Evolutionary conservation across 768 basidiomycete genomes (phyloP), one percentile per base, ranked within the genome.

Genomic region (Mycena metata): DNA sequence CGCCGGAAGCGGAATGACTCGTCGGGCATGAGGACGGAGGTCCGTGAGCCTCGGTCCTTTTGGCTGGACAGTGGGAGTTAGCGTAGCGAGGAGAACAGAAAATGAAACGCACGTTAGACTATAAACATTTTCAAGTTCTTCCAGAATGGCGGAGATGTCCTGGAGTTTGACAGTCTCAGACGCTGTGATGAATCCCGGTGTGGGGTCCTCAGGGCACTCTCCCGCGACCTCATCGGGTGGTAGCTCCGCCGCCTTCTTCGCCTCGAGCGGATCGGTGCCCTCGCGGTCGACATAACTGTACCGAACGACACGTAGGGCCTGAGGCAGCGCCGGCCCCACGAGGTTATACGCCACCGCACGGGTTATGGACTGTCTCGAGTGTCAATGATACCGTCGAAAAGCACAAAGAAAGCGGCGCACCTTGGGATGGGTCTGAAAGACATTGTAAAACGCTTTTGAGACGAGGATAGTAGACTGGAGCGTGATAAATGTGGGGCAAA

Each of bases 241-340:
- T 12, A 36, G 12, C 12, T 36, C 36, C 12, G 36, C 12, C 36
- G 36, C 36, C 36, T 36, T 36, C 36, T 36, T 23, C 26, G 54
- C 54, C 6, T 56, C 42, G 21, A 46, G 11, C 8, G 13, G 8
- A 23, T 19, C 41, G 21, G 43, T 46, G 39, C n/a, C 54, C 17
- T 26, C 47, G 0, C 41, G 13, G 16, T n/a, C 52, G 19, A 26
- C 10, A 2, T 9, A 5, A 5, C 8, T 59, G 26, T 65, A 71
- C 17, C 72, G 62, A n/a, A 71, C 33, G 7, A 77, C 43, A 0
- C 70, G 63, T 39, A 79, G 43, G 1, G 76, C 76, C 55, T 75
- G 72, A 52, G 78, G 75, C 45, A 78, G 66, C 13, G 73, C 73
- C 15, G 75, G 72, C 6, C 78, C 78, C 15, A 74, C 71, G 13